Conservation (phyloP, 495 filamentous ascomycete genomes). For the Aspergillus coremiiformis region DNA sequence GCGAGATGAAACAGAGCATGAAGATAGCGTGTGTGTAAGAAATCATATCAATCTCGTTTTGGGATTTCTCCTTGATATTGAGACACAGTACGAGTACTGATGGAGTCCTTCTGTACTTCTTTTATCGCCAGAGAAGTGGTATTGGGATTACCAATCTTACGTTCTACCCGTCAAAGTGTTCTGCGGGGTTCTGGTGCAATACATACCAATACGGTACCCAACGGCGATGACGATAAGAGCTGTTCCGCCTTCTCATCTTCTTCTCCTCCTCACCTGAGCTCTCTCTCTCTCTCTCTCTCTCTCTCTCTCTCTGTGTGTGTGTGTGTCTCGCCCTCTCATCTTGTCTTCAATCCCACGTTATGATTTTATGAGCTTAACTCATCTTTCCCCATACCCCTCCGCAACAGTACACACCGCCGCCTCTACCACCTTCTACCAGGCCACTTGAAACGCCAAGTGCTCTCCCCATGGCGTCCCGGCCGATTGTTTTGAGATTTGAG, state of each 20-base stretch:
- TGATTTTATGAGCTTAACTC: slow-evolving; percentile 1
- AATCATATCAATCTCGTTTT: too few relatives aligned
- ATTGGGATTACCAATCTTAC: background rate
- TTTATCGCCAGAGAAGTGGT: background rate
- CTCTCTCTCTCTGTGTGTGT: background rate
- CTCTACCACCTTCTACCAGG: background rate
- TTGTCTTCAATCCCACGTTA: background rate
- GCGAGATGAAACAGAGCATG: too few relatives aligned
- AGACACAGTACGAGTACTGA: too few relatives aligned
- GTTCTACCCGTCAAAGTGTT: background rate
- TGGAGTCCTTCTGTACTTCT: too few relatives aligned
- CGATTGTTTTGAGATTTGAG: slow-evolving; percentile 47
- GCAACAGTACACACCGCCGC: background rate
- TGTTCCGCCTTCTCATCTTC: slow-evolving; percentile 4
- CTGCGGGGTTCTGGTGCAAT: slow-evolving; percentile 2
- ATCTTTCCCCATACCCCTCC: background rate
- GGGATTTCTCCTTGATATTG: too few relatives aligned
- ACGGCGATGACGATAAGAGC: slow-evolving; percentile 15
- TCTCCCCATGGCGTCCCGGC: slow-evolving; percentile 34
- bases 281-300: background rate
- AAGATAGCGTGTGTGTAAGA: too few relatives aligned
- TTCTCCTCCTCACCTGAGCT: background rate
- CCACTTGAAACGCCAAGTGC: background rate
- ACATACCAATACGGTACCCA: background rate
- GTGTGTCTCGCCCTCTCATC: background rate